Base-by-base conservation (phyloP, 805 yeast genomes). In the Candida suzukii region DNA sequence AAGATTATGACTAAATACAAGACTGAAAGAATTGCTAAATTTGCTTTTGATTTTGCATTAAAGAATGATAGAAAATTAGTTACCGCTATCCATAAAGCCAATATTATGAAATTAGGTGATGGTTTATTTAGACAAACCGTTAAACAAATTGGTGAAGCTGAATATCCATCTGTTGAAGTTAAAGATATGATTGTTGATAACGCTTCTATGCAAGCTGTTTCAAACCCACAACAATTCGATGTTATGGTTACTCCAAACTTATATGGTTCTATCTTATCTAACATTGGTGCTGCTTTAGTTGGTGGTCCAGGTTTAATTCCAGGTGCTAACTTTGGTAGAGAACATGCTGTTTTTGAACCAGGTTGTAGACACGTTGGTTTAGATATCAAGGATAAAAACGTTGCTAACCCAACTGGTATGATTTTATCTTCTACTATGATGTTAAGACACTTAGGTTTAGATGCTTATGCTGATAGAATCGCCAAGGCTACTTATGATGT, bases 311-410 rank as follows among this genome's bases (percentile, higher is more conserved):
- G 98, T 68, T 75, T 91, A 57, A 96, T 91, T 42, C 97, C 99
- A 56, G 98, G 98, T 70, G 96, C 95, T 60, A 88, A 88, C 76
- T 90, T 86, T 53, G 99, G 99, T 69, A 83, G 95, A 68, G 97
- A 91, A 58, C 83, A 83, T 66, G 98, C 98, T 43, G 95, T 91
- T 47, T 91, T 93, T 68, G 99, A 91, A 76, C 98, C 99, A 58
- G 99, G 98, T 71, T 90, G 97, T 73, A 86, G 99, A 78, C 98
- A 90, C 74, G 98, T 90, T 59, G 98, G 98, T 69, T 76, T 91
- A 57, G 97, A 91, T 68, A 86, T 93, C 66, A 76, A 86, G 75
- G 97, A 95, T 62, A 78, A 86, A 69, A 85, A 88, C 74, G 76
- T 87, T 50, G 98, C 98, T 51, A 91, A 91, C 80, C 99, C 99